Evolutionary conservation across 2,329 filamentous ascomycete species (phyloP), one percentile per base, ranked within the genome.

Genomic region (Orbilia brochopaga): DNA sequence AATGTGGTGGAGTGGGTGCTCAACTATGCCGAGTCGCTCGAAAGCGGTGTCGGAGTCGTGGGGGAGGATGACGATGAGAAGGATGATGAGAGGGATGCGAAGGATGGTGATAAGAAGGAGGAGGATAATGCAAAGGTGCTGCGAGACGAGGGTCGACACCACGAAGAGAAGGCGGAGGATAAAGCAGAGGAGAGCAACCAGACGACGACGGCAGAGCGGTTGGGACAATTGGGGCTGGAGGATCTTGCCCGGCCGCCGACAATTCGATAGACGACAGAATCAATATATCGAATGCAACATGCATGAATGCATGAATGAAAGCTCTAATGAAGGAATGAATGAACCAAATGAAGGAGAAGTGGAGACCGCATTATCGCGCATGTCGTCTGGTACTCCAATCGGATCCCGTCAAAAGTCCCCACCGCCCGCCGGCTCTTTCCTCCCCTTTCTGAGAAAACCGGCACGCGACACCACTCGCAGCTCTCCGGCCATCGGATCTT

Each of bases 1-100:
- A 83, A 86, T 5, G 86, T 89, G 8, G 86, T 87, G 2, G 83
- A 87, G 65, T 86, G 79, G 80, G 74, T 82, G 58, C 67, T 81
- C 74, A 75, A 80, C 75, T 76, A 79, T 69, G 75, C 81, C 51
- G 77, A 80, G 69, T 75, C 79, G 44, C 21, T 81, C 69, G 76
- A 82, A 58, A 73, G 80, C 61, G 52, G 76, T n/a, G 67, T 72
- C n/a, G 67, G 67, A 15, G 42, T 72, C 4, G 55, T 72, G 15
- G 60, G 67, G 8, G 67, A 65, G 21, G 67, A 59, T 10, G 55
- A 72, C 6, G 48, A n/a, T 7, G 46, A 54, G n/a, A 35, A 58
- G 1, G 50, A 53, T 15, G 17, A 17, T 5, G 53, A 37, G 17
- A 23, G 56, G 30, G 54, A 55, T 17, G 50, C 44, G 15, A n/a